Evolutionary conservation across 106 monocot genomes (phyloP).

Genomic region (Phalaenopsis equestris): DNA sequence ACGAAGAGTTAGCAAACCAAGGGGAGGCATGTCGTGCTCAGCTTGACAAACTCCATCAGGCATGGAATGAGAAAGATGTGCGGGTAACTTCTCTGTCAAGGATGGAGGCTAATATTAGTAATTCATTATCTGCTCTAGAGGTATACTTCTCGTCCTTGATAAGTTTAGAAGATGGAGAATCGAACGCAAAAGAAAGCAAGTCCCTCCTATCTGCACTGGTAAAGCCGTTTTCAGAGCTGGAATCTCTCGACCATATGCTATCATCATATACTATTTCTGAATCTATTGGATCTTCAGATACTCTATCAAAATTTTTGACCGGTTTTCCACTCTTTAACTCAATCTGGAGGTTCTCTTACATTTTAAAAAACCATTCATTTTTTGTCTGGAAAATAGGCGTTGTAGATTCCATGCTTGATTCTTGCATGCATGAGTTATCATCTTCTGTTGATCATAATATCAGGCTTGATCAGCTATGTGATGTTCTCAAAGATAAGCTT

Average conservation of each 20-base stretch:
- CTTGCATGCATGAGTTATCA: conserved; percentile 76
- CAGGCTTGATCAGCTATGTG: conserved; percentile 61
- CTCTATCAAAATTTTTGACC: conserved; percentile 24
- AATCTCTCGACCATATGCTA: conserved; percentile 57
- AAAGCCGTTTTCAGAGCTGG: conserved; percentile 64
- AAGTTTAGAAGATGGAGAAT: conserved; percentile 27
- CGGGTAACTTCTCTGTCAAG: conserved; percentile 50
- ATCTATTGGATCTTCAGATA: conserved; percentile 19
- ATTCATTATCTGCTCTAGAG: conserved; percentile 58
- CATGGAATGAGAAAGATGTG: conserved; percentile 77
- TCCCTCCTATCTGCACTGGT: conserved; percentile 52
- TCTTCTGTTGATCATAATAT: conserved; percentile 66
- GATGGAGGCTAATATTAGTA: conserved; percentile 51
- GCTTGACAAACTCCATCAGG: conserved; percentile 72
- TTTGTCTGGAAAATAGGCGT: conserved; percentile 89
- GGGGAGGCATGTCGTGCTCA: conserved; percentile 84
- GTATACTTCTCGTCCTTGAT: conserved; percentile 55
- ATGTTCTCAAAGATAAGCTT: conserved; percentile 60
- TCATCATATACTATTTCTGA: conserved; percentile 25
- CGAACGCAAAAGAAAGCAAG: conserved; percentile 36
- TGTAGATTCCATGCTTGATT: conserved; percentile 70
- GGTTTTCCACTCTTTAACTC: conserved; percentile 44
- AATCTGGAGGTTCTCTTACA: conserved; percentile 42
- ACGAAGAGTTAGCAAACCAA: conserved; percentile 89
- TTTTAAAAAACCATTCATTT: conserved; percentile 60